These are phyloP conservation scores for Ascochyta rabiei DNA, from an alignment of 2,329 filamentous ascomycete species.

Conservation along the genomic window DNA sequence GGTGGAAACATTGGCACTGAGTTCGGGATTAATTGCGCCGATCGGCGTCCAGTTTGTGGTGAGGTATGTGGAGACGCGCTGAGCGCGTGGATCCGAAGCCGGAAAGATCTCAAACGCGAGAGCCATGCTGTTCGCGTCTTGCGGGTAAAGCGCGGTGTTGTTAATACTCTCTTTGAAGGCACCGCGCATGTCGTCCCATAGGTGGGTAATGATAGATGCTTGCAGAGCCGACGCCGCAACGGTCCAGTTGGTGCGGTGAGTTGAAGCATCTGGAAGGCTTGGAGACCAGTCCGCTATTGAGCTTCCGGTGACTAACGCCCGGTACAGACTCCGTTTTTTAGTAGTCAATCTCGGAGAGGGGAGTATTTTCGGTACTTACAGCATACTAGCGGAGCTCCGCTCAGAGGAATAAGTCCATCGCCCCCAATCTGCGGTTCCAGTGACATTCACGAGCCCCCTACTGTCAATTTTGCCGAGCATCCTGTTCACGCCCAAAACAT, in stretches of 20 bases:
- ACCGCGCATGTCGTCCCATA: slow-evolving; percentile 33
- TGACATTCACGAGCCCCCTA: slow-evolving; percentile 57
- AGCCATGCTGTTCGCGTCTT: slow-evolving; percentile 62
- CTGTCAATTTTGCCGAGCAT: slow-evolving; percentile 48
- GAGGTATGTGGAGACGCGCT: slow-evolving; percentile 54
- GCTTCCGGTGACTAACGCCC: neutral
- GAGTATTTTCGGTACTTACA: slow-evolving; percentile 3
- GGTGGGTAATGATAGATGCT: slow-evolving; percentile 33
- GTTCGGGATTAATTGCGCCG: slow-evolving; percentile 62
- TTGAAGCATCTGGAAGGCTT: neutral
- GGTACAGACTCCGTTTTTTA: neutral
- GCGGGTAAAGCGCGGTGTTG: slow-evolving; percentile 52
- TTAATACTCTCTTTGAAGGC: slow-evolving; percentile 50
- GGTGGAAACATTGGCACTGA: slow-evolving; percentile 55
- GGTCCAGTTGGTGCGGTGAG: neutral
- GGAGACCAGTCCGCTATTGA: neutral
- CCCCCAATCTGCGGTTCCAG: slow-evolving; percentile 58
- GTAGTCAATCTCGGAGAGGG: neutral
- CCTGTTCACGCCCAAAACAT: slow-evolving; percentile 56
- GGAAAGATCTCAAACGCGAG: slow-evolving; percentile 55
- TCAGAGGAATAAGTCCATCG: slow-evolving; percentile 43
- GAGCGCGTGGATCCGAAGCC: slow-evolving; percentile 44
- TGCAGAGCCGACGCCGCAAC: neutral
- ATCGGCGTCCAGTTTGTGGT: slow-evolving; percentile 62
- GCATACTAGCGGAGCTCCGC: slow-evolving; percentile 11